phyloP scores from a whole-genome alignment of 371 early-diverging fungal genomes.

The Mucor irregularis region DNA sequence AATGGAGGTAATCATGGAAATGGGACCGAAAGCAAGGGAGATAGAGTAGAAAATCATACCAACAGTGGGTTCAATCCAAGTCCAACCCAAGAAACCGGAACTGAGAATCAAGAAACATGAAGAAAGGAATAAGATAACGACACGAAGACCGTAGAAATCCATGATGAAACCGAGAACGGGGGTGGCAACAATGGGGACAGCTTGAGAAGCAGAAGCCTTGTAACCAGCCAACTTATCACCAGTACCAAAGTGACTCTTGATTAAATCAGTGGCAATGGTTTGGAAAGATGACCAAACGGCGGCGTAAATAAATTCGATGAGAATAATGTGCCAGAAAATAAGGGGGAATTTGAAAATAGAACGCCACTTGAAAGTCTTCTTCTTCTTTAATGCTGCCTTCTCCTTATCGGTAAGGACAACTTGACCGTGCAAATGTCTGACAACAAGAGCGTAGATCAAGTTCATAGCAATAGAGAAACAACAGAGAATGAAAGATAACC shows the following conservation, averaged over 20 bases:
- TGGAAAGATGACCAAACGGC: conserved; percentile 61
- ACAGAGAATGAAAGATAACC: conserved; percentile 52
- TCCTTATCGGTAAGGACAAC: conserved; percentile 23
- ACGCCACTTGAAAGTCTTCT: conserved; percentile 41
- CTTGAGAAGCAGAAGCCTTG: conserved; percentile 52
- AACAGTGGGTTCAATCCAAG: conserved; percentile 39
- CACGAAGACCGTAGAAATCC: conserved; percentile 52
- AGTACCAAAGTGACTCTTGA: conserved; percentile 42
- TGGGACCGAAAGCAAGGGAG: conserved; percentile 54
- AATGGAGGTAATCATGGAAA: conserved; percentile 54
- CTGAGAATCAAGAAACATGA: conserved; percentile 46
- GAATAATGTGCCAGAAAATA: conserved; percentile 51
- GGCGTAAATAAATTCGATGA: conserved; percentile 49
- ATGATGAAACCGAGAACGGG: conserved; percentile 57
- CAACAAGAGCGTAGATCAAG: conserved; percentile 44
- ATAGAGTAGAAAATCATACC: conserved; percentile 52
- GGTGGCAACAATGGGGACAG: conserved; percentile 55
- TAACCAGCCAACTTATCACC: conserved; percentile 48
- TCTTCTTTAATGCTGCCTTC: conserved; percentile 26
- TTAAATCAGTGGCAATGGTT: conserved; percentile 48
- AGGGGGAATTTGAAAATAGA: conserved; percentile 48
- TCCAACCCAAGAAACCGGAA: conserved; percentile 47
- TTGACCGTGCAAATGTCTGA: conserved; percentile 38
- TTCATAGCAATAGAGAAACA: conserved; percentile 48
- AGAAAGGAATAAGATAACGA: conserved; percentile 37